phyloP scores from a whole-genome alignment of 2,329 filamentous ascomycete species.

The Xenoacremonium recifei region DNA sequence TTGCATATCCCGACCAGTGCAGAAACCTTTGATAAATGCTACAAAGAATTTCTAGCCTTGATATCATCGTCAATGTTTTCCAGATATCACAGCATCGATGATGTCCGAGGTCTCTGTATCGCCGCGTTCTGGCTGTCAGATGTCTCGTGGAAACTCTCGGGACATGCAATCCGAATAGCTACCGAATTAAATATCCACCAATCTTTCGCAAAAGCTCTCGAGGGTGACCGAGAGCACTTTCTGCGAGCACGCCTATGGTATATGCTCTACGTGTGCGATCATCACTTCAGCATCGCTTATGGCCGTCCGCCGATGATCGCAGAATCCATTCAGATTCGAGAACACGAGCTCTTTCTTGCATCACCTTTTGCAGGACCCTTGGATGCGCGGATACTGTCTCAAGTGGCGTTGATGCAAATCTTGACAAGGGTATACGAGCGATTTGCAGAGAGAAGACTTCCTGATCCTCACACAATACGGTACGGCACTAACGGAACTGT shows the following conservation, averaged over 20 bases:
- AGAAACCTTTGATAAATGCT: conserved; percentile 42
- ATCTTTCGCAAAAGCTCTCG: conserved; percentile 47
- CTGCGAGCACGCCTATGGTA: conserved; percentile 60
- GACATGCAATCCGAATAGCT: conserved; percentile 56
- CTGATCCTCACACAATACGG: conserved; percentile 8
- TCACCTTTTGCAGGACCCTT: conserved; percentile 13
- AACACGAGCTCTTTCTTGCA: conserved; percentile 25
- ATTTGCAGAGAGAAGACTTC: conserved; percentile 8
- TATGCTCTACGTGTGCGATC: conserved; percentile 32
- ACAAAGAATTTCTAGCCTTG: conserved; percentile 55
- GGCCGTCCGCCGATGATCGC: conserved; percentile 30
- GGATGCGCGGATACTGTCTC: conserved; percentile 11
- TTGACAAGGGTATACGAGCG: conserved; percentile 11
- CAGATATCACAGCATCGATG: conserved; percentile 55
- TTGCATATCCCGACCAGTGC: conserved; percentile 56
- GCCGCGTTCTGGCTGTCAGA: conserved; percentile 64
- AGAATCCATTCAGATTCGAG: conserved; percentile 17
- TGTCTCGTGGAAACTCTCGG: conserved; percentile 59
- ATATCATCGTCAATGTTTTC: conserved; percentile 58
- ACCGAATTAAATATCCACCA: conserved; percentile 56
- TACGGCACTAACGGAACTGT: conserved; percentile 3
- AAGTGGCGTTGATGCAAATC: conserved; percentile 15
- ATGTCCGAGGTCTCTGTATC: conserved; percentile 58
- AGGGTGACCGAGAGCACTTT: conserved; percentile 47
- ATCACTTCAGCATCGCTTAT: conserved; percentile 32